These are phyloP conservation scores for Phaeophleospora eucalypticola DNA, from an alignment of 2,329 filamentous ascomycete genomes.

Conservation along the genomic window DNA sequence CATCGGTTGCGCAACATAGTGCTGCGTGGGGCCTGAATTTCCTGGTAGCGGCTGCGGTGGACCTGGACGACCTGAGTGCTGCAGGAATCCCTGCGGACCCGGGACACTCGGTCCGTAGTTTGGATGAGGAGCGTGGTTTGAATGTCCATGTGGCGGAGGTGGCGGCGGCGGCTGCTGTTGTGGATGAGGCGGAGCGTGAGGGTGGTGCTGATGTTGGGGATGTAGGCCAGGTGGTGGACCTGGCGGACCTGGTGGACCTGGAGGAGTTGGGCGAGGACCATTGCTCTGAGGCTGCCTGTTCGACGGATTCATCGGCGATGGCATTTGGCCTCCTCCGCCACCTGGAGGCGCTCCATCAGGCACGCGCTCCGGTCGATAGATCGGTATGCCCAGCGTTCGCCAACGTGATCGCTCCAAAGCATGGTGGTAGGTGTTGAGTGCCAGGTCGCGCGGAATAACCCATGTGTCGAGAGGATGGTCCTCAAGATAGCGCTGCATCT, in stretches of 20 bases:
- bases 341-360: constrained; percentile 4
- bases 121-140: background rate
- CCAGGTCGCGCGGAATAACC: constrained; percentile 24
- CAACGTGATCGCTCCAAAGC: constrained; percentile 26
- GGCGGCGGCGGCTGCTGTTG: background rate
- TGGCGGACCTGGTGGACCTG: constrained; percentile 5
- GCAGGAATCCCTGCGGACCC: background rate
- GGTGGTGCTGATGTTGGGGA: background rate
- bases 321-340: background rate
- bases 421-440: constrained; percentile 19
- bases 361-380: constrained; percentile 21
- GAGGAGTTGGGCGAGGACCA: background rate
- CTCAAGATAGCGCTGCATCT: constrained; percentile 28
- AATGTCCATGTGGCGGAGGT: background rate
- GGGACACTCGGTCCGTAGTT: background rate
- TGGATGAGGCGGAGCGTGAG: background rate
- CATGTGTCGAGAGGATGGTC: constrained; percentile 27
- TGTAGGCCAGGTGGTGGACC: background rate
- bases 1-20: constrained; percentile 14
- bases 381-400: constrained; percentile 23
- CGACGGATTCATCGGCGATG: constrained; percentile 2
- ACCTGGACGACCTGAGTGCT: background rate
- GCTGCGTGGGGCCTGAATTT: constrained; percentile 14
- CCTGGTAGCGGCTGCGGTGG: constrained; percentile 3
- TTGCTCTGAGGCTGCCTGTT: constrained; percentile 3